These are phyloP conservation scores for Phytopythium boreale DNA, from an alignment of 352 stramenopile species.

Conservation along the genomic window DNA sequence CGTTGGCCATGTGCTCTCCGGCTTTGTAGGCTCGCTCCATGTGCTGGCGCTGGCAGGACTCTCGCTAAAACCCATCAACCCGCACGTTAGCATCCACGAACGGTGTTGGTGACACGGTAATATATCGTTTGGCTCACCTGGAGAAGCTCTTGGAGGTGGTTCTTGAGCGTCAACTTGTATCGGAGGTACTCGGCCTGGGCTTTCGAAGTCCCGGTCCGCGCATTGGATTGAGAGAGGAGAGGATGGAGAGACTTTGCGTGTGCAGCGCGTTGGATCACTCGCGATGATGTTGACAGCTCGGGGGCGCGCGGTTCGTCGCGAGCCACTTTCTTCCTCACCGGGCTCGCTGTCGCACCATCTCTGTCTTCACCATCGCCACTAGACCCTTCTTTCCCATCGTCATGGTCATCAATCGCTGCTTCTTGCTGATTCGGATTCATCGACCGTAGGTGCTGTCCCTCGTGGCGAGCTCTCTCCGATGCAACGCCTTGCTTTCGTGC, in stretches of 20 bases:
- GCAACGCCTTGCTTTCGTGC: no score
- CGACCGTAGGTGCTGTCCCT: not conserved
- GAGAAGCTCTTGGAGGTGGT: slow-evolving; percentile 59
- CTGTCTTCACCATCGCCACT: slow-evolving; percentile 9
- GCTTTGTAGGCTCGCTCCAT: slow-evolving; percentile 62
- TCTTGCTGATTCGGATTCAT: slow-evolving; percentile 28
- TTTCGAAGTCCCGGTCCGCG: slow-evolving; percentile 21
- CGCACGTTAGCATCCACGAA: not conserved
- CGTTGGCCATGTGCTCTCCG: slow-evolving; percentile 55
- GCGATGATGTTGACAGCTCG: slow-evolving; percentile 5
- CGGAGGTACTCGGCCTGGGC: slow-evolving; percentile 47
- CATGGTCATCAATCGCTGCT: slow-evolving; percentile 19
- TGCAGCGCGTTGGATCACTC: not conserved
- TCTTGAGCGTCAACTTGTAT: slow-evolving; percentile 72
- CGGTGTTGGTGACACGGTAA: not conserved
- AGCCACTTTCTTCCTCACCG: slow-evolving; percentile 34
- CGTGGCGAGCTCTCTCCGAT: not conserved
- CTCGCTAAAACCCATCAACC: slow-evolving; percentile 25
- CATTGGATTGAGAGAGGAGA: slow-evolving; percentile 27
- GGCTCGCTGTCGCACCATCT: slow-evolving; percentile 14
- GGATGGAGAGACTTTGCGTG: slow-evolving; percentile 37
- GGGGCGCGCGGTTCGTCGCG: slow-evolving; percentile 17
- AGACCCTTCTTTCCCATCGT: not conserved
- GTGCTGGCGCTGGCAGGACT: slow-evolving; percentile 55
- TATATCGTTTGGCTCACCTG: slow-evolving; percentile 16